Conservation (phyloP, 2,329 filamentous ascomycete species). For the Calonectria hongkongensis region DNA sequence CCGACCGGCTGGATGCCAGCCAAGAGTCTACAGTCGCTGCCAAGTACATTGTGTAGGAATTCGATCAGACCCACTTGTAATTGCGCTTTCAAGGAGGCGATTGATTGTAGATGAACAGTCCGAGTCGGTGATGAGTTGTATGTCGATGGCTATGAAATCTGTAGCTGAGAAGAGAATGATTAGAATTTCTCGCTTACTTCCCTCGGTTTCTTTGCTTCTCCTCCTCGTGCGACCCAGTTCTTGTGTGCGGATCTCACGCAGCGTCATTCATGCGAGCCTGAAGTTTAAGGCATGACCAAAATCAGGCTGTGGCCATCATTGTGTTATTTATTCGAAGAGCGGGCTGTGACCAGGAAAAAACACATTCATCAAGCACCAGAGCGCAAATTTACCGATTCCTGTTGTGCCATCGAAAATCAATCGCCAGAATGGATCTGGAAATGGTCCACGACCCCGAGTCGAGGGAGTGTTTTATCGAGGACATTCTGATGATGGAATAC, state of each 20-base stretch:
- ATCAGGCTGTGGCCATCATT: no score
- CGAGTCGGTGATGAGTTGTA: background rate
- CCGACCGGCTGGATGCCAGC: no score
- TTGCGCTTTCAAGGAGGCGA: background rate
- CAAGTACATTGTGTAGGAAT: background rate
- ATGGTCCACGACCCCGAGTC: background rate
- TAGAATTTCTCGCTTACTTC: background rate
- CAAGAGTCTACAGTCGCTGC: no score
- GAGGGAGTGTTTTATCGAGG: background rate
- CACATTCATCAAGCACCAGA: background rate
- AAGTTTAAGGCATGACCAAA: background rate
- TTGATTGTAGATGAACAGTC: background rate
- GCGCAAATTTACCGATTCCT: no score
- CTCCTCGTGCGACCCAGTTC: background rate
- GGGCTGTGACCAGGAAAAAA: background rate
- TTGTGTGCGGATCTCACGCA: background rate
- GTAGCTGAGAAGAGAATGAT: no score
- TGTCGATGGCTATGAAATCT: background rate
- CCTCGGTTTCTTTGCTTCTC: background rate
- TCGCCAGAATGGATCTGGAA: background rate
- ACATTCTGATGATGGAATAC: background rate
- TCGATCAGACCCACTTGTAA: background rate
- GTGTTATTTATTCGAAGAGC: background rate
- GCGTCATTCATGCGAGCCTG: constrained; percentile 7
- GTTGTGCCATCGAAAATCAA: background rate